These are phyloP conservation scores for Funneliformis caledonium DNA, from an alignment of 371 early-diverging fungal species.

Conservation along the genomic window DNA sequence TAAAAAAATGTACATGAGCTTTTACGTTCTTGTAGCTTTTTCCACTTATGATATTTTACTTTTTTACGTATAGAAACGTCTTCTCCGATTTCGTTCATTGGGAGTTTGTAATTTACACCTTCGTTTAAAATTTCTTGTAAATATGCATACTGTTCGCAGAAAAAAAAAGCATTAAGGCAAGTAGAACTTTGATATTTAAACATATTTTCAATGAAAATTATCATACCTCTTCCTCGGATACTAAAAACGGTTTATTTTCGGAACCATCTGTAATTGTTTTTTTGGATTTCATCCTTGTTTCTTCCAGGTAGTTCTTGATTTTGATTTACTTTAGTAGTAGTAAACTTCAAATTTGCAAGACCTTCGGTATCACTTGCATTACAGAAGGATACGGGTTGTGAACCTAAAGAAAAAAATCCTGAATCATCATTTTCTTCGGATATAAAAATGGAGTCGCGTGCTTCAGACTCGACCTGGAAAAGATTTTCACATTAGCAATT, in stretches of 20 bases:
- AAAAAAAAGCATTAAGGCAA: slow-evolving; percentile 32
- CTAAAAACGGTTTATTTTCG: slow-evolving; percentile 17
- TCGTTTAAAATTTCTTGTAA: neutral
- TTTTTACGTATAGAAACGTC: neutral
- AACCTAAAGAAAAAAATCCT: too few species aligned
- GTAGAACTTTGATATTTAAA: neutral
- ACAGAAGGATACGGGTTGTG: too few species aligned
- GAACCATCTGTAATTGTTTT: slow-evolving; percentile 29
- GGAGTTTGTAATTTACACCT: neutral
- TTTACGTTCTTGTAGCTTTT: slow-evolving; percentile 4
- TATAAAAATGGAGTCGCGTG: too few species aligned
- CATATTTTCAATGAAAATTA: slow-evolving; percentile 12
- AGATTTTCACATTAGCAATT: slow-evolving; percentile 18
- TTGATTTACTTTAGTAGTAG: neutral
- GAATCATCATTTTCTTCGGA: too few species aligned
- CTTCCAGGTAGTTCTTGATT: neutral
- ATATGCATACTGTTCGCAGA: neutral
- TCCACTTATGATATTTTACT: slow-evolving; percentile 24
- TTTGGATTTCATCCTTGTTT: slow-evolving; percentile 18
- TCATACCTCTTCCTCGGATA: neutral
- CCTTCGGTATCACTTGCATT: too few species aligned
- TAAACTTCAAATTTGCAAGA: neutral
- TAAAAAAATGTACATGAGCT: slow-evolving; percentile 27
- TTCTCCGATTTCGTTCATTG: neutral
- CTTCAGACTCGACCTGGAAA: too few species aligned